Evolutionary conservation across 225 moss, liverwort and hornwort species (phyloP).

Genomic region (Physcomitrium patens): DNA sequence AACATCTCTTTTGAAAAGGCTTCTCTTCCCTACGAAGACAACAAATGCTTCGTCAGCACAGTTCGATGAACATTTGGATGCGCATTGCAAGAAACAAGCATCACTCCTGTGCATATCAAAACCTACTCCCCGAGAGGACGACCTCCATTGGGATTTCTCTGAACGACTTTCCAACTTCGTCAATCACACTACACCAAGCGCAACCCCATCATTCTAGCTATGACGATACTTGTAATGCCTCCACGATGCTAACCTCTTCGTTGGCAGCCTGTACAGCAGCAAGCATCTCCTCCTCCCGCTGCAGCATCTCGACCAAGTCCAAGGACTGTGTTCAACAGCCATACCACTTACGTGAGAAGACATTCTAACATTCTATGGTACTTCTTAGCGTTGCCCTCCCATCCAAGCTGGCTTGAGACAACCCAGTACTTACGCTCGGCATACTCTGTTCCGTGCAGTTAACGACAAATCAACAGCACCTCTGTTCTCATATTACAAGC

Average conservation of each 20-base stretch:
- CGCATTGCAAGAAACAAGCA: neutral
- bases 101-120: neutral
- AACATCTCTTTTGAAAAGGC: slow-evolving; percentile 64
- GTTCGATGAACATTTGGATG: slow-evolving; percentile 3
- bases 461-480: slow-evolving; percentile 1
- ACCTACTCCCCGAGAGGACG: neutral
- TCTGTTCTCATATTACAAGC: slow-evolving; percentile 2
- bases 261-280: slow-evolving; percentile 75
- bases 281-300: slow-evolving; percentile 90
- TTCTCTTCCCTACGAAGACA: slow-evolving; percentile 62
- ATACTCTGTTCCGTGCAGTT: neutral
- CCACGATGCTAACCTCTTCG: slow-evolving; percentile 64
- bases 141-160: neutral
- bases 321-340: slow-evolving; percentile 60
- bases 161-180: slow-evolving; percentile 2
- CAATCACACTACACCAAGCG: slow-evolving; percentile 5
- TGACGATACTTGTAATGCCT: slow-evolving; percentile 1
- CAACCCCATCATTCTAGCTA: neutral
- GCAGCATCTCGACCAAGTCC: slow-evolving; percentile 88
- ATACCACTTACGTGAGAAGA: neutral
- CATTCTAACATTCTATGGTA: too few relatives aligned
- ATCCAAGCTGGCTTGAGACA: slow-evolving; percentile 6
- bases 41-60: slow-evolving; percentile 5
- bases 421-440: neutral
- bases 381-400: neutral